Evolutionary conservation across 2,329 filamentous ascomycete genomes (phyloP), one percentile per base, ranked within the genome.

Genomic region (Talaromyces sp.): DNA sequence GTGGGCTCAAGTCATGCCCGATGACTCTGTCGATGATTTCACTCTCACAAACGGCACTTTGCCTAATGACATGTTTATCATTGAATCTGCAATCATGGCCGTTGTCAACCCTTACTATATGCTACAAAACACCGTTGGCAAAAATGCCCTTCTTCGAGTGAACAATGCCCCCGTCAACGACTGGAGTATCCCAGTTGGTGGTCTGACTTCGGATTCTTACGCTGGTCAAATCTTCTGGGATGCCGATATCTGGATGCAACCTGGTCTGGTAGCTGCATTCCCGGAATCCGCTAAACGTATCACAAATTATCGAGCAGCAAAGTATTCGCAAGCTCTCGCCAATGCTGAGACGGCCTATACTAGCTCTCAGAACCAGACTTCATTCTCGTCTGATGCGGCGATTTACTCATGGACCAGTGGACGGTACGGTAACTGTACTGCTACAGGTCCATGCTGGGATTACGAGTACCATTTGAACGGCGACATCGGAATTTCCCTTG

Each of bases 381-480:
- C 72, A 7, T 87, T 85, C 65, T 81, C 80, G 0, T 69, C 75
- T 1, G 78, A 80, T 5, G 82, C 84, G 19, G 84, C 85, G 0
- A 80, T 85, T 0, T 89, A 82, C 64, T 81, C 86, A 1, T 89
- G 87, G 87, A 89, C 85, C 0, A 82, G 82, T 63, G 85, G 83
- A 8, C 73, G 85, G 5, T 86, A 79, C 65, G 87, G 86, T 2
- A 89, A 89, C 64, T 89, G 86, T 65, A 89, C 87, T 0, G 80
- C 77, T 2, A 82, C 81, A 2, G 81, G 81, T 1, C 79, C 81
- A 25, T 89, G 86, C 68, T 87, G 85, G 64, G 86, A 89, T 68
- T 89, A 89, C 63, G 80, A 89, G 67, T 89, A 89, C 64, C 86
- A 89, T 68, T 64, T 89, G 37, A 89, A 89, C 63, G 84, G 85